Percentiles rank a stretch among this genome's conserved stretches.
Evolutionary conservation across 2,329 filamentous ascomycete species (phyloP).

Genomic region (Alternaria arborescens): DNA sequence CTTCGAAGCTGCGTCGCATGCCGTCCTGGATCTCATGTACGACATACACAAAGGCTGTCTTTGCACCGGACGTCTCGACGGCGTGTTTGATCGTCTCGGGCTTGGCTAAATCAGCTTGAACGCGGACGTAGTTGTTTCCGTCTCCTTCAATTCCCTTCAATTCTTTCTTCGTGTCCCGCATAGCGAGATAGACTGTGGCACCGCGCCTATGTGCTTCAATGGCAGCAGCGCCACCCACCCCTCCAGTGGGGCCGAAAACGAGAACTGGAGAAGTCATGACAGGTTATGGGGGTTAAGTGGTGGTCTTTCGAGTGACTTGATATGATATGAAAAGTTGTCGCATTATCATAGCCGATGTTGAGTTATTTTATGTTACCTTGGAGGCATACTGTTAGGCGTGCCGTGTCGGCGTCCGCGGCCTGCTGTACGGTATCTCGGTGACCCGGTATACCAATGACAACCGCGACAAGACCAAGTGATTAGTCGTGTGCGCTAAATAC

Average conservation of each 20-base stretch:
- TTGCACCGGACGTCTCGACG: constrained; percentile 55
- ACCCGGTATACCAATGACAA: not conserved
- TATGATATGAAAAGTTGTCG: not conserved
- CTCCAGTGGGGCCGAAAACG: constrained; percentile 62
- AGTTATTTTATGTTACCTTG: not conserved
- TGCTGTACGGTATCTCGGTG: not conserved
- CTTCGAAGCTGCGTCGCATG: constrained; percentile 53
- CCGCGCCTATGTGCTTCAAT: constrained; percentile 52
- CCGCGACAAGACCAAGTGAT: not conserved
- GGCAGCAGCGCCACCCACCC: constrained; percentile 55
- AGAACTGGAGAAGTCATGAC: constrained; percentile 31
- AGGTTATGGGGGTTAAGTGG: not conserved
- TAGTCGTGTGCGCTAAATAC: not conserved
- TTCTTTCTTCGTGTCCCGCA: constrained; percentile 57
- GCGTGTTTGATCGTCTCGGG: constrained; percentile 54
- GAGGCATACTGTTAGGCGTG: not conserved
- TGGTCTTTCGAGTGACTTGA: not conserved
- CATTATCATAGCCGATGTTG: not conserved
- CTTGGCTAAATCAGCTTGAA: constrained; percentile 58
- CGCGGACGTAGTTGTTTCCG: constrained; percentile 41
- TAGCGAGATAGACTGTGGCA: constrained; percentile 58
- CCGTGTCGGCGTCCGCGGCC: not conserved
- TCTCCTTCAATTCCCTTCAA: constrained; percentile 52
- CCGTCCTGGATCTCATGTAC: constrained; percentile 45
- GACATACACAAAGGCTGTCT: constrained; percentile 60